These are phyloP conservation scores for Ophiorrhiza pumila DNA, from an alignment of 257 asterid species.

Conservation along the genomic window DNA sequence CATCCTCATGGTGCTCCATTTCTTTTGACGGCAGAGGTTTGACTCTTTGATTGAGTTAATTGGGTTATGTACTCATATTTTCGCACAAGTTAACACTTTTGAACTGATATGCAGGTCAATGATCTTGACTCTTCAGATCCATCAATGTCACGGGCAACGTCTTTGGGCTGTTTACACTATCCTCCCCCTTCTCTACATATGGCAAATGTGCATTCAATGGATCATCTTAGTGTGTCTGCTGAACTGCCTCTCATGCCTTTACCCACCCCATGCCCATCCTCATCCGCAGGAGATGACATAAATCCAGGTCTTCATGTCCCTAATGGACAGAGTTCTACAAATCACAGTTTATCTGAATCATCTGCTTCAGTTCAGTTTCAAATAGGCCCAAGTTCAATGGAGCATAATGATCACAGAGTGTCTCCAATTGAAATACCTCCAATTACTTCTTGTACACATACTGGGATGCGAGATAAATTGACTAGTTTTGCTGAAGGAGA, in stretches of 20 bases:
- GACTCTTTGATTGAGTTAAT: constrained; percentile 7
- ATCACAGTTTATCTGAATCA: constrained; percentile 3
- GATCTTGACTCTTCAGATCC: constrained; percentile 90
- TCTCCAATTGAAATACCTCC: constrained; percentile 49
- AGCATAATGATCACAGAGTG: constrained; percentile 43
- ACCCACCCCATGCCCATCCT: constrained; percentile 31
- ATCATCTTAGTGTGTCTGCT: constrained; percentile 50
- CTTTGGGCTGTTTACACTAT: constrained; percentile 72
- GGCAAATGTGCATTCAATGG: constrained; percentile 62
- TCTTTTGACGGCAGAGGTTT: constrained; percentile 97
- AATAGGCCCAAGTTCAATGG: constrained; percentile 33
- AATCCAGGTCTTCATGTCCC: neutral
- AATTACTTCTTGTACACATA: neutral
- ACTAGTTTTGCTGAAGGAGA: constrained; percentile 45
- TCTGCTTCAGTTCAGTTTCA: constrained; percentile 25
- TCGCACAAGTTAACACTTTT: neutral
- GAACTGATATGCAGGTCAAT: constrained; percentile 34
- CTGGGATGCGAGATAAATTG: constrained; percentile 3
- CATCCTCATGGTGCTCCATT: constrained; percentile 94
- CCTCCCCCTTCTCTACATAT: constrained; percentile 81
- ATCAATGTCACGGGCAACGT: constrained; percentile 80
- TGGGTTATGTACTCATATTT: constrained; percentile 11
- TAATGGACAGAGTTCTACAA: neutral
- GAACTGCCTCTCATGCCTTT: constrained; percentile 69
- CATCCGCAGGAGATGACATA: neutral